These are phyloP conservation scores for Coemansia sp. DNA, from an alignment of 192 early-diverging fungal species.

Conservation along the genomic window DNA sequence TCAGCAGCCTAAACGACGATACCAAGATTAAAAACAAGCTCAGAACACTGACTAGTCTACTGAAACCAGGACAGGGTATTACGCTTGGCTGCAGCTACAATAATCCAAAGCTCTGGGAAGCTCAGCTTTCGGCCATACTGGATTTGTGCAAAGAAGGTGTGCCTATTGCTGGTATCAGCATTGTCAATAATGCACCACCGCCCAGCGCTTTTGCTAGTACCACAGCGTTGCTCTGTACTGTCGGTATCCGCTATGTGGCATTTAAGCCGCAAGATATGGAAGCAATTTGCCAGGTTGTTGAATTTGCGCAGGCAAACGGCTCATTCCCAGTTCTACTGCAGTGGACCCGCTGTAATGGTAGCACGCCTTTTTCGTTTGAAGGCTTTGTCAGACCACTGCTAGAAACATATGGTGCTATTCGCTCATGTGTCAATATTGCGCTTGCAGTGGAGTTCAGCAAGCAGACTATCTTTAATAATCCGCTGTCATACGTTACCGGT, in stretches of 20 bases:
- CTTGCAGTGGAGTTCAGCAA: constrained; percentile 77
- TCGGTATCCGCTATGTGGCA: constrained; percentile 74
- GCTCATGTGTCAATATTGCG: constrained; percentile 75
- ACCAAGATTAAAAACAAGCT: constrained; percentile 67
- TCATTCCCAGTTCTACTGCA: constrained; percentile 88
- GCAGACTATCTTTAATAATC: constrained; percentile 76
- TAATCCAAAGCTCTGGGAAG: constrained; percentile 80
- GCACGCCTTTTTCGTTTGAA: constrained; percentile 95
- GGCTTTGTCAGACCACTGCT: constrained; percentile 91
- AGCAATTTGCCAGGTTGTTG: constrained; percentile 77
- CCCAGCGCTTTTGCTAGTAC: constrained; percentile 81
- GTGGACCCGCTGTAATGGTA: constrained; percentile 95
- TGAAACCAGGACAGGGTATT: constrained; percentile 81
- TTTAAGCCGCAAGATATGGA: constrained; percentile 85
- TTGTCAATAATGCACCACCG: constrained; percentile 94
- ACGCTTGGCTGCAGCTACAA: constrained; percentile 89
- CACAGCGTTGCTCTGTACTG: constrained; percentile 67
- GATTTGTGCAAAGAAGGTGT: constrained; percentile 82
- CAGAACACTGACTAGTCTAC: constrained; percentile 65
- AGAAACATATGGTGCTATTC: constrained; percentile 63
- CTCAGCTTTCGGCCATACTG: constrained; percentile 77
- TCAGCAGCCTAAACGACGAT: constrained; percentile 86
- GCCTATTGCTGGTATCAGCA: constrained; percentile 88
- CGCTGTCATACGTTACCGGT: constrained; percentile 87
- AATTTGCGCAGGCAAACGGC: constrained; percentile 79